These are phyloP conservation scores for Leccinum disarticulatum DNA, from an alignment of 768 basidiomycete genomes.

Conservation along the genomic window DNA sequence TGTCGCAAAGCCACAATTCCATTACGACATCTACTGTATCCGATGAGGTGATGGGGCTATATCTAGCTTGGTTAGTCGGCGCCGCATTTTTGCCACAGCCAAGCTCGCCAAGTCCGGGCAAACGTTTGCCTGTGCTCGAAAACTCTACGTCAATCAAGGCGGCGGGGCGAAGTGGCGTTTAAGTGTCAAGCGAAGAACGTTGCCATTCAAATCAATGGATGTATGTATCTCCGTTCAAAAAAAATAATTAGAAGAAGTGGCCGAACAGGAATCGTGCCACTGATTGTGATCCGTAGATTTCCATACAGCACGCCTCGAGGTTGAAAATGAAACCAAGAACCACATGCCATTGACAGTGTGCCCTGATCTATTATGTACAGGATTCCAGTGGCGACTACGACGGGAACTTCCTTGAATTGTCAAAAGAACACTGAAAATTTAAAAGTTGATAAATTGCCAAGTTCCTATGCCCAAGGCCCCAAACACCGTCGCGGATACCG, in stretches of 20 bases:
- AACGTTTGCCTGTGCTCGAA: conserved; percentile 49
- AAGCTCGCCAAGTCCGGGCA: conserved; percentile 35
- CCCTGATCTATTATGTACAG: background rate
- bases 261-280: background rate
- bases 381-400: background rate
- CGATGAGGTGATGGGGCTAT: conserved; percentile 75
- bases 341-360: background rate
- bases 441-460: background rate
- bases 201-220: background rate
- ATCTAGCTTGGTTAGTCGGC: conserved; percentile 88
- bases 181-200: background rate
- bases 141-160: conserved; percentile 50
- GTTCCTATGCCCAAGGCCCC: background rate
- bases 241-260: background rate
- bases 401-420: background rate
- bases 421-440: background rate
- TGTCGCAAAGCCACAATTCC: conserved; percentile 48
- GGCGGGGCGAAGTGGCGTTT: conserved; percentile 58
- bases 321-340: background rate
- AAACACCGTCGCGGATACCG: background rate
- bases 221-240: background rate
- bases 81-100: conserved; percentile 78
- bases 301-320: background rate
- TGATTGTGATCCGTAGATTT: background rate
- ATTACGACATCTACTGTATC: conserved; percentile 60